Percentiles rank a stretch among this genome's conserved stretches.
phyloP scores from a whole-genome alignment of 768 basidiomycete species.

The Dictyophora rubrovolvata region DNA sequence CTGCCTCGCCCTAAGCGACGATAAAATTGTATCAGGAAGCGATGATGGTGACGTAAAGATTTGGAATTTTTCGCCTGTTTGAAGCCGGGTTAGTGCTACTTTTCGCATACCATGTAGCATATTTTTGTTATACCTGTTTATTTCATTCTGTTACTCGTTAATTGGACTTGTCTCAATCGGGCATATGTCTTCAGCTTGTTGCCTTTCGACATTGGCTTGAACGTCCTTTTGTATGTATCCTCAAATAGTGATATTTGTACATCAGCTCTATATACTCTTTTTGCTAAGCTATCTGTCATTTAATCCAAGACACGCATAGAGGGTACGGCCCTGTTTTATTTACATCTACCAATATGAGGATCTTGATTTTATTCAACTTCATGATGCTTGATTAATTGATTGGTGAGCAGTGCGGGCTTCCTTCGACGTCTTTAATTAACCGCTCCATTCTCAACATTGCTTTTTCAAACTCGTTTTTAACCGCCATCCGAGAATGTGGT shows the following conservation, averaged over 20 bases:
- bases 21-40: conserved; percentile 93
- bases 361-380: background rate
- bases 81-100: background rate
- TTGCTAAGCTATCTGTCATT: too few species aligned
- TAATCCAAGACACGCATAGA: too few species aligned
- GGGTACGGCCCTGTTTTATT: too few species aligned
- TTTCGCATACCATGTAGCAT: background rate
- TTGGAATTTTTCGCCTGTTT: conserved; percentile 48
- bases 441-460: conserved; percentile 6
- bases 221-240: too few species aligned
- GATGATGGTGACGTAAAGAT: conserved; percentile 84
- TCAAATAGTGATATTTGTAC: too few species aligned
- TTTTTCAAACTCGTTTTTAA: conserved; percentile 4
- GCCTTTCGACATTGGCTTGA: background rate
- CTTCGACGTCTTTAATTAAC: background rate
- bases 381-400: background rate
- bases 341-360: too few species aligned
- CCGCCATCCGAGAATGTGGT: background rate
- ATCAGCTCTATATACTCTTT: too few species aligned
- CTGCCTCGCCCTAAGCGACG: conserved; percentile 81
- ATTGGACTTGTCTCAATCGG: too few species aligned
- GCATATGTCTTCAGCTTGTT: background rate
- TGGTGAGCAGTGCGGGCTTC: background rate
- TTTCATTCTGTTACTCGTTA: background rate
- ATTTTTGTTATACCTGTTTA: background rate